Conservation (phyloP, 352 stramenopile genomes). For the Phytophthora pisi region DNA sequence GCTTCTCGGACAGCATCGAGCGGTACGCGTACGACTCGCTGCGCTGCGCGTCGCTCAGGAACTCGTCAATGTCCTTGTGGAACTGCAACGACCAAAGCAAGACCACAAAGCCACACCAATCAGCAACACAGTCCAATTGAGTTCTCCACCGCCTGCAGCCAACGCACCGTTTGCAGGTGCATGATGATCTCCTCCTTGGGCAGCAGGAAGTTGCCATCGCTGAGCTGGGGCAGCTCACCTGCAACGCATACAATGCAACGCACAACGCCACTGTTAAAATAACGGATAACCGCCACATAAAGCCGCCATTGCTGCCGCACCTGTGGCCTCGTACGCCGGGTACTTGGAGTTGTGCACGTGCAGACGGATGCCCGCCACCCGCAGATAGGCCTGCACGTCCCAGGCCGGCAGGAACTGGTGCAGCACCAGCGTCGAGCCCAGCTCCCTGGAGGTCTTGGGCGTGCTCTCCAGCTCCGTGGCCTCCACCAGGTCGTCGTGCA, state of each 20-base stretch:
- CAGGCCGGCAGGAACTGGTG: constrained; percentile 87
- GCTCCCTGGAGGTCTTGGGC: constrained; percentile 72
- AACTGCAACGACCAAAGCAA: constrained; percentile 44
- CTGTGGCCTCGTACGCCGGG: constrained; percentile 78
- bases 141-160: neutral
- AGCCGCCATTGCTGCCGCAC: constrained; percentile 26
- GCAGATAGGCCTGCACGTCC: constrained; percentile 87
- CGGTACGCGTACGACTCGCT: constrained; percentile 86
- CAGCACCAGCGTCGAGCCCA: constrained; percentile 72
- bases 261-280: neutral
- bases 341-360: constrained; percentile 90
- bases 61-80: constrained; percentile 80
- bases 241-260: neutral
- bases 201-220: constrained; percentile 87
- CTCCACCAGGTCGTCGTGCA: constrained; percentile 70
- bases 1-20: constrained; percentile 82
- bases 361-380: constrained; percentile 71
- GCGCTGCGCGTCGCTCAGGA: constrained; percentile 70
- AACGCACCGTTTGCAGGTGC: constrained; percentile 80
- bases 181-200: constrained; percentile 86
- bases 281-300: neutral
- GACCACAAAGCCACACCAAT: neutral
- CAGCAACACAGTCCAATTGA: neutral
- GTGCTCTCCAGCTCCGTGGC: constrained; percentile 56
- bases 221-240: constrained; percentile 81